Evolutionary conservation across 2,329 filamentous ascomycete genomes (phyloP).

Genomic region (Cercospora sojina): DNA sequence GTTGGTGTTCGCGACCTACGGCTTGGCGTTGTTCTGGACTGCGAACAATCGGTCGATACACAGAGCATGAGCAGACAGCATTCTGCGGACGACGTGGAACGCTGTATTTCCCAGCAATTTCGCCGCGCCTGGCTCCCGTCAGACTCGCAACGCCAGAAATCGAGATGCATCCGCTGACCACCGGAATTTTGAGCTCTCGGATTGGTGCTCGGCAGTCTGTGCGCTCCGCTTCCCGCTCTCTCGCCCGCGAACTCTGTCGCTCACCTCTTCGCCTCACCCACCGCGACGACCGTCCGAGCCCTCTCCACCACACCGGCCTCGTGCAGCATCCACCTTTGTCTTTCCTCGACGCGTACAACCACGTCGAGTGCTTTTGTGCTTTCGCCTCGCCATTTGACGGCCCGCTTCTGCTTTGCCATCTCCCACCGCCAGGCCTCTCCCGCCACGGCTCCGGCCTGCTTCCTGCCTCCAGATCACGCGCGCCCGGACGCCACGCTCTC

Average conservation of each 20-base stretch:
- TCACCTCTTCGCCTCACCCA: slow-evolving; percentile 7
- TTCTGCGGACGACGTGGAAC: not conserved
- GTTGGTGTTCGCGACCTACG: not conserved
- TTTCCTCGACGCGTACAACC: slow-evolving; percentile 5
- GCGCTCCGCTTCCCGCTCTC: not conserved
- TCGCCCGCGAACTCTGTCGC: not conserved
- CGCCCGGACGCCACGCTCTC: slow-evolving; percentile 6
- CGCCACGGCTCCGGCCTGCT: slow-evolving; percentile 3
- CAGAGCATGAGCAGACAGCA: not conserved
- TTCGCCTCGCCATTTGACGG: slow-evolving; percentile 7
- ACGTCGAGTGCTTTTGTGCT: slow-evolving; percentile 3
- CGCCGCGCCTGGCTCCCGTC: not conserved
- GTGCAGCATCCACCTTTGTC: slow-evolving; percentile 6
- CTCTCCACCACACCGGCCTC: slow-evolving; percentile 5
- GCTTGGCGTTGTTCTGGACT: not conserved
- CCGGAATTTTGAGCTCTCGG: not conserved
- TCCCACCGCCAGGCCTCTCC: not conserved
- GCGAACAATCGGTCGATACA: not conserved
- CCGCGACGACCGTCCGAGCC: not conserved
- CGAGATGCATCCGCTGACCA: not conserved
- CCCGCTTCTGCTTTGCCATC: not conserved
- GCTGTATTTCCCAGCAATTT: not conserved
- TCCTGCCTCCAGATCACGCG: slow-evolving; percentile 8
- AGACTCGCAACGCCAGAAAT: not conserved
- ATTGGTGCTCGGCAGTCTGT: not conserved